Percentiles rank a stretch among this genome's conserved stretches.
Evolutionary conservation across 208 protist genomes (phyloP).

Genomic region (Naegleria lovaniensis): DNA sequence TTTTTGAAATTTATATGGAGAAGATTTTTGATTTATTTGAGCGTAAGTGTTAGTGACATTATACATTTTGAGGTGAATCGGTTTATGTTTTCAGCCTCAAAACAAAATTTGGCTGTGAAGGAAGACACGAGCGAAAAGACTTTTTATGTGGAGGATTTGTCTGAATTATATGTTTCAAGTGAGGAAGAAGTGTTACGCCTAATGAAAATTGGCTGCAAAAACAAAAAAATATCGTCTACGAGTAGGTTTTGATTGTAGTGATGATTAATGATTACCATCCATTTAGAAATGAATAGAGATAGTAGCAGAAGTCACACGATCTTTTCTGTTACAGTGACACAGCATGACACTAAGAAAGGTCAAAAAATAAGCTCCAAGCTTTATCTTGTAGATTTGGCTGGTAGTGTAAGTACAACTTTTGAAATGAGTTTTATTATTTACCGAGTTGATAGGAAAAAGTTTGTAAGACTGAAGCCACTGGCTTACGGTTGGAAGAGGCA

Average conservation of each 20-base stretch:
- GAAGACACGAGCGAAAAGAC: constrained; percentile 51
- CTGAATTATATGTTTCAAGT: constrained; percentile 66
- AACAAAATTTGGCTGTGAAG: constrained; percentile 34
- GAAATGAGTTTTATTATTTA: too few relatives aligned
- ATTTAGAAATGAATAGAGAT: constrained; percentile 64
- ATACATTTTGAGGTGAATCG: too few relatives aligned
- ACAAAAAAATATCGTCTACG: neutral
- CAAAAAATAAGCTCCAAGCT: neutral
- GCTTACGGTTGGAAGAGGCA: constrained; percentile 46
- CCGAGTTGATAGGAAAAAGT: neutral
- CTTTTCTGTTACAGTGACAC: constrained; percentile 54
- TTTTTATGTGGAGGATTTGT: constrained; percentile 77
- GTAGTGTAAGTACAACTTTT: neutral
- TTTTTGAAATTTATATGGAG: constrained; percentile 96
- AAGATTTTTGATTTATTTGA: constrained; percentile 84
- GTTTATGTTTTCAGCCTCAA: constrained; percentile 51
- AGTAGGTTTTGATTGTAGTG: neutral
- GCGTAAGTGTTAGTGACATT: constrained; percentile 41
- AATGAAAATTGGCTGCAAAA: constrained; percentile 20
- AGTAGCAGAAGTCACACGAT: constrained; percentile 76
- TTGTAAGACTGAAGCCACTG: constrained; percentile 20
- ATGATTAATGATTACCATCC: neutral
- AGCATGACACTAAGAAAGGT: neutral
- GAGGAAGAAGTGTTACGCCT: constrained; percentile 73
- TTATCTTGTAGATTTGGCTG: constrained; percentile 28